phyloP scores from a whole-genome alignment of 257 asterid species.

The Linaria vulgaris region DNA sequence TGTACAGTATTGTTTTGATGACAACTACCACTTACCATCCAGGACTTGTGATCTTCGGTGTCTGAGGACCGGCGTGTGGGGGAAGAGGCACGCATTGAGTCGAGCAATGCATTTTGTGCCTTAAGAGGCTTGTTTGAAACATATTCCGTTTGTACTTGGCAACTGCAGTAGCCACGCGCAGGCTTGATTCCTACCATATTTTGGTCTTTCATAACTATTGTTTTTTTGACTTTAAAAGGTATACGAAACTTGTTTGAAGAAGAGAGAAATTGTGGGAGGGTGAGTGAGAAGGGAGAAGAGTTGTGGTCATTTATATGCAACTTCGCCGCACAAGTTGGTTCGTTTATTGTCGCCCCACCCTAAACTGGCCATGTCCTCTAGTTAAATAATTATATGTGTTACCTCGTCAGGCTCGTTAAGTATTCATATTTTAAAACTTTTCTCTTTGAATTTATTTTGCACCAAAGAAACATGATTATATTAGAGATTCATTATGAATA shows the following conservation, averaged over 20 bases:
- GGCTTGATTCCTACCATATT: conserved; percentile 44
- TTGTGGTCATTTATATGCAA: conserved; percentile 54
- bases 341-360: conserved; percentile 26
- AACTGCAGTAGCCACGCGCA: conserved; percentile 26
- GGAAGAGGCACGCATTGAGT: conserved; percentile 78
- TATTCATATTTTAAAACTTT: too few species aligned
- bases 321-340: conserved; percentile 33
- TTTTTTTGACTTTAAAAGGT: conserved; percentile 27
- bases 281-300: conserved; percentile 27
- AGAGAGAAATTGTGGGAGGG: conserved; percentile 3
- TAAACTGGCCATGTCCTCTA: not conserved
- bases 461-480: too few species aligned
- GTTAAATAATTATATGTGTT: too few species aligned
- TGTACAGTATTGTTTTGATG: not conserved
- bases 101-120: conserved; percentile 41
- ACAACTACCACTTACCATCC: conserved; percentile 65
- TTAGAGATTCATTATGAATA: too few species aligned
- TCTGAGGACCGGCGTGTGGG: conserved; percentile 55
- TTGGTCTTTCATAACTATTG: conserved; percentile 46
- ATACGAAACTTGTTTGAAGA: conserved; percentile 23
- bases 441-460: too few species aligned
- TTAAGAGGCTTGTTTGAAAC: conserved; percentile 23
- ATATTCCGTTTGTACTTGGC: conserved; percentile 30
- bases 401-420: not conserved
- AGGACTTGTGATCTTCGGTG: conserved; percentile 45